Conservation (phyloP, 2,329 filamentous ascomycete species). For the Zopfia rhizophila region DNA sequence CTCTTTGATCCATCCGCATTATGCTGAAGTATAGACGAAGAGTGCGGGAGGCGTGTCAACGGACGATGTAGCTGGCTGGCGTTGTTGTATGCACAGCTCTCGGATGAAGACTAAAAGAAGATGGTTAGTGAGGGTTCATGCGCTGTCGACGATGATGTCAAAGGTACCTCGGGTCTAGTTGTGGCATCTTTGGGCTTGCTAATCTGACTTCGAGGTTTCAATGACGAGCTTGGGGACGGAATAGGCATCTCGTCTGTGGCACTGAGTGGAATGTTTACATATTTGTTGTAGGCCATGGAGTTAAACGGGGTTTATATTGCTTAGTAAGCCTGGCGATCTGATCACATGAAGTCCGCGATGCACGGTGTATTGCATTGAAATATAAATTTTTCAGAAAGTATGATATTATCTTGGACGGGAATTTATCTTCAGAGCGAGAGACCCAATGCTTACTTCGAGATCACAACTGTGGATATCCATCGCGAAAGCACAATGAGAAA, state of each 20-base stretch:
- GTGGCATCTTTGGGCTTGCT: slow-evolving; percentile 22
- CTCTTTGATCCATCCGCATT: slow-evolving; percentile 20
- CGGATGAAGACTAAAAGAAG: too few species aligned
- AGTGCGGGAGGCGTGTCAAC: slow-evolving; percentile 9
- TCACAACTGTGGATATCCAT: slow-evolving; percentile 31
- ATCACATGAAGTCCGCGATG: too few species aligned
- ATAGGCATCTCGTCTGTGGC: slow-evolving; percentile 28
- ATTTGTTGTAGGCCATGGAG: slow-evolving; percentile 3
- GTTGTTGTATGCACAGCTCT: too few species aligned
- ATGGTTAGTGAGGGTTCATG: too few species aligned
- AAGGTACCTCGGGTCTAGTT: slow-evolving; percentile 15
- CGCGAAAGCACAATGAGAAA: slow-evolving; percentile 36
- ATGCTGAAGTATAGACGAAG: slow-evolving; percentile 3
- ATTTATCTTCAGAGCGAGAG: slow-evolving; percentile 34
- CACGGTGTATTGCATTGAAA: too few species aligned
- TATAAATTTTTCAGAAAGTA: too few species aligned
- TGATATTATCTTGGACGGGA: too few species aligned
- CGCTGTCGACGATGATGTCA: too few species aligned
- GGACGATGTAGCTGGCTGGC: too few species aligned
- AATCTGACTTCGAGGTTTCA: slow-evolving; percentile 30
- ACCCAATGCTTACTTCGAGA: slow-evolving; percentile 36
- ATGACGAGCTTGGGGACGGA: slow-evolving; percentile 28
- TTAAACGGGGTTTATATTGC: slow-evolving; percentile 9
- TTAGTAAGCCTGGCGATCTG: too few species aligned
- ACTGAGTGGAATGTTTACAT: slow-evolving; percentile 1